Conservation (phyloP, 208 protist species). For the Leptomonas seymouri region DNA sequence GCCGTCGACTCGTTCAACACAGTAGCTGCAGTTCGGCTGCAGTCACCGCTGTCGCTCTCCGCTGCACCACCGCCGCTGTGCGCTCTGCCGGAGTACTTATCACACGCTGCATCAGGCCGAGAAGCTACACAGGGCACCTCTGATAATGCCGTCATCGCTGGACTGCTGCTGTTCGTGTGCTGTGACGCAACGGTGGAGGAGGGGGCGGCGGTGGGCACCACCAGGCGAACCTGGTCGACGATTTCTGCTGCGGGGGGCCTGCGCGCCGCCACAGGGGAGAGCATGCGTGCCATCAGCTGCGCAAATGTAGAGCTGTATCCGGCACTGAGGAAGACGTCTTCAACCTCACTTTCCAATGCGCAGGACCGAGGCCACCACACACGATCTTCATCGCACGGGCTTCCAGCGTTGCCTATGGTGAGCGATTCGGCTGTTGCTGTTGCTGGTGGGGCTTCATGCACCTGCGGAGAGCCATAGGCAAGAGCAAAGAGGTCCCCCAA, state of each 20-base stretch:
- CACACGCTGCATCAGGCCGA: not conserved
- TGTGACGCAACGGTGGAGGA: no score
- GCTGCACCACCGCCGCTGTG: no score
- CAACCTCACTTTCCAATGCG: conserved; percentile 28
- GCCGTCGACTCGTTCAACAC: conserved; percentile 25
- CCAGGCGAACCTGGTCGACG: conserved; percentile 26
- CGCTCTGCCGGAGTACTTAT: no score
- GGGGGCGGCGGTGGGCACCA: not conserved
- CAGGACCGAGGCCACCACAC: conserved; percentile 27
- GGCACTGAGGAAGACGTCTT: not conserved
- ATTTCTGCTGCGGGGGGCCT: conserved; percentile 27
- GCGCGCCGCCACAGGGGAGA: conserved; percentile 38
- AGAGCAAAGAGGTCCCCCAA: conserved; percentile 30
- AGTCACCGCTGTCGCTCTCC: no score
- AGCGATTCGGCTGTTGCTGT: not conserved
- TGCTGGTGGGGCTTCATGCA: not conserved
- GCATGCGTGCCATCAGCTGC: conserved; percentile 13
- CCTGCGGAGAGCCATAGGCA: not conserved
- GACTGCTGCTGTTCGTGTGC: conserved; percentile 3
- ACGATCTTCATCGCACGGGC: not conserved
- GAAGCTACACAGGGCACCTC: not conserved
- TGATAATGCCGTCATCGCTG: not conserved
- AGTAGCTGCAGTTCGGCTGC: not conserved
- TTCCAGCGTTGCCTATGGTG: not conserved
- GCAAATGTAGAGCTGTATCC: conserved; percentile 31